phyloP scores from a whole-genome alignment of 2,329 filamentous ascomycete species.

The Ophioceras dolichostomum region DNA sequence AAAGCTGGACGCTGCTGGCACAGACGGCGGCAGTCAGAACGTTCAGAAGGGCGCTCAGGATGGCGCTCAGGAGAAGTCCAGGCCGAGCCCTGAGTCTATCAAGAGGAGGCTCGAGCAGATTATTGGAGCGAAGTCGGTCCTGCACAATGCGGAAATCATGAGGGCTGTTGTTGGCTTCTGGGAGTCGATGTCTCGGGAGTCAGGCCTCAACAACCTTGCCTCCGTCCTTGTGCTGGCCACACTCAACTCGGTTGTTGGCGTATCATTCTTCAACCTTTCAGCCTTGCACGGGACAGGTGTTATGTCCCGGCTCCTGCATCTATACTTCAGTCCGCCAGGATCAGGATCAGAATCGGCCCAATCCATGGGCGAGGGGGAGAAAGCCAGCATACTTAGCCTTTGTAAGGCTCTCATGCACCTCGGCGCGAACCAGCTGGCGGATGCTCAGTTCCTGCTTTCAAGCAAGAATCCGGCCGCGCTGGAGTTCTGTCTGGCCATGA shows the following conservation, averaged over 20 bases:
- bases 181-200: slow-evolving; percentile 43
- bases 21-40: not conserved
- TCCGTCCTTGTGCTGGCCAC: slow-evolving; percentile 56
- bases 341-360: no score
- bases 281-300: slow-evolving; percentile 63
- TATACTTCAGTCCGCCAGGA: slow-evolving; percentile 46
- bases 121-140: slow-evolving; percentile 35
- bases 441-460: slow-evolving; percentile 62
- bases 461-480: slow-evolving; percentile 40
- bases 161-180: slow-evolving; percentile 51
- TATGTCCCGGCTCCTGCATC: slow-evolving; percentile 50
- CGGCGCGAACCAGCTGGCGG: slow-evolving; percentile 68
- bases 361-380: slow-evolving; percentile 41
- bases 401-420: slow-evolving; percentile 59
- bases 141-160: slow-evolving; percentile 52
- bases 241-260: slow-evolving; percentile 41
- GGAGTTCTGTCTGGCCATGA: slow-evolving; percentile 60
- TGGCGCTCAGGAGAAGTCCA: not conserved
- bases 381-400: slow-evolving; percentile 47
- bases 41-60: no score
- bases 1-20: no score
- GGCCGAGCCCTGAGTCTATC: slow-evolving; percentile 8
- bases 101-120: slow-evolving; percentile 31
- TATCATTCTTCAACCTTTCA: slow-evolving; percentile 57
- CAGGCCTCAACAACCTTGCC: slow-evolving; percentile 26